phyloP scores from a whole-genome alignment of 2,329 filamentous ascomycete genomes.

The Penicillium sp. region DNA sequence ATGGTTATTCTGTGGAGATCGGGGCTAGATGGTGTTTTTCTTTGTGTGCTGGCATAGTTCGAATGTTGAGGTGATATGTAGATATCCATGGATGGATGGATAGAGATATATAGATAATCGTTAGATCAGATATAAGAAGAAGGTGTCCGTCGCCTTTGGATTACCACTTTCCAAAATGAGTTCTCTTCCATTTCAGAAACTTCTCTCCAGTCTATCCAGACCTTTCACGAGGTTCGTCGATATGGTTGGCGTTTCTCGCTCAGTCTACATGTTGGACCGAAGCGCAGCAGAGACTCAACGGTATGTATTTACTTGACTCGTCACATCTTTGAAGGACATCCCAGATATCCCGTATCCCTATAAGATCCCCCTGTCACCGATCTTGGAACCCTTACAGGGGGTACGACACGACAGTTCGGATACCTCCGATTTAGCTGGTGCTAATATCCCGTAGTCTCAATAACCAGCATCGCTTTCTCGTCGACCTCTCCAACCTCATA shows the following conservation, averaged over 20 bases:
- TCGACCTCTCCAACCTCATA: conserved; percentile 20
- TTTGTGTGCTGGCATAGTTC: conserved; percentile 1
- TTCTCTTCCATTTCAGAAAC: neutral
- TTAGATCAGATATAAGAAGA: neutral
- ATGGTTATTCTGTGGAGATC: neutral
- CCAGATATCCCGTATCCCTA: neutral
- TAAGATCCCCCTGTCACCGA: neutral
- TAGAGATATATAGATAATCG: neutral
- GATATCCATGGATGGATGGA: too few relatives aligned
- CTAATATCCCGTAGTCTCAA: conserved; percentile 20
- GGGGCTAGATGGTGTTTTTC: neutral
- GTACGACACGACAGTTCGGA: neutral
- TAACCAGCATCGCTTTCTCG: conserved; percentile 25
- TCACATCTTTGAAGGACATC: neutral
- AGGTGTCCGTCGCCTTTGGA: neutral
- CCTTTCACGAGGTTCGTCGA: neutral
- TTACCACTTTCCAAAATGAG: neutral
- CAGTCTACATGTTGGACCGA: conserved; percentile 22
- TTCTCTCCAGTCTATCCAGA: neutral
- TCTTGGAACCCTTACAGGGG: neutral
- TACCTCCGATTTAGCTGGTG: neutral
- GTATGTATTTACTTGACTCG: conserved; percentile 8
- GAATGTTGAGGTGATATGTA: neutral
- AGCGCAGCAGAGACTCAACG: conserved; percentile 21
- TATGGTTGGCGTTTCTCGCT: conserved; percentile 3